These are phyloP conservation scores for Diaporthe humulicola DNA, from an alignment of 2,329 filamentous ascomycete species.

Conservation along the genomic window DNA sequence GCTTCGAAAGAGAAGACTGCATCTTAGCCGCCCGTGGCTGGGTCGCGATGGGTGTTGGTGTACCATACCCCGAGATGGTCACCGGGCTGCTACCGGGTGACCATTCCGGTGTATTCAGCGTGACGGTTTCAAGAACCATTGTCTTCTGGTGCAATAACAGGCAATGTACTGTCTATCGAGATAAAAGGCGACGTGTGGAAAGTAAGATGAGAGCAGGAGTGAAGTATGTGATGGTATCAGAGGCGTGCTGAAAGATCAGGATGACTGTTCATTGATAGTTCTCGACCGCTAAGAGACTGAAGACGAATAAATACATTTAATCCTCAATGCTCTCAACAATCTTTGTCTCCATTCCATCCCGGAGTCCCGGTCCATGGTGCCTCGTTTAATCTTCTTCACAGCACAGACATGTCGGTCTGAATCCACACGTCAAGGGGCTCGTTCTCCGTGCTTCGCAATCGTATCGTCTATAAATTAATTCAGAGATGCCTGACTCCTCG, in stretches of 20 bases:
- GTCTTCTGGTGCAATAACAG: too few relatives aligned
- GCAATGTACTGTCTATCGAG: neutral
- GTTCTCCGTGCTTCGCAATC: neutral
- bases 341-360: neutral
- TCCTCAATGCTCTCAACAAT: neutral
- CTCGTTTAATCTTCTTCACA: neutral
- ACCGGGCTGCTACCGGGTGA: neutral
- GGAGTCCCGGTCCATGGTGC: neutral
- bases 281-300: neutral
- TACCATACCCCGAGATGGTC: neutral
- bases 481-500: neutral
- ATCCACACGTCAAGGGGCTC: neutral
- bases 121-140: neutral
- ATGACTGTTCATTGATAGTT: too few relatives aligned
- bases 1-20: neutral
- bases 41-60: neutral
- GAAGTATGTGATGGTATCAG: neutral
- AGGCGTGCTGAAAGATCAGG: too few relatives aligned
- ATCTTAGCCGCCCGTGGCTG: neutral
- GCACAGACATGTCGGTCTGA: neutral
- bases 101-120: neutral
- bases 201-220: neutral
- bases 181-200: rapidly evolving
- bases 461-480: neutral
- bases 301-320: neutral